Conservation (phyloP, 805 yeast genomes). For the Kregervanrija pseudodelftensis region DNA sequence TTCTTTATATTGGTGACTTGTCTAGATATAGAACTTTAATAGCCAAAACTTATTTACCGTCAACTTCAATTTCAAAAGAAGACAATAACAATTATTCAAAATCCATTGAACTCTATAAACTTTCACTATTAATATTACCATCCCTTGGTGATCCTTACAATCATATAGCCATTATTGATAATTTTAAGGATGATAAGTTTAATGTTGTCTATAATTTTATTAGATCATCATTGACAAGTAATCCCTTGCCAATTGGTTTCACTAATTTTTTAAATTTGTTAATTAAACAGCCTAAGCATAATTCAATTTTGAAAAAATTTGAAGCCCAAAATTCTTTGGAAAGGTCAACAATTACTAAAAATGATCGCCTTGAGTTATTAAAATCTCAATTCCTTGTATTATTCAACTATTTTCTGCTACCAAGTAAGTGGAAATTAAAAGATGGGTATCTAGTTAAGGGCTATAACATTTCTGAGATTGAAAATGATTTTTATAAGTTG, state of each 20-base stretch:
- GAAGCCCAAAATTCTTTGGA: constrained; percentile 20
- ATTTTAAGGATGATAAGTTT: constrained; percentile 41
- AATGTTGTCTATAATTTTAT: constrained; percentile 46
- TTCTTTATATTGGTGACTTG: constrained; percentile 50
- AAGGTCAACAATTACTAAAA: constrained; percentile 25
- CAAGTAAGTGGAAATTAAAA: constrained; percentile 31
- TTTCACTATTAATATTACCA: constrained; percentile 53
- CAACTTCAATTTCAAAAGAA: constrained; percentile 27
- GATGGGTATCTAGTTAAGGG: constrained; percentile 25
- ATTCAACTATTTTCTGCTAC: constrained; percentile 33
- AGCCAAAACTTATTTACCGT: constrained; percentile 36
- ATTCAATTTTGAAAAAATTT: constrained; percentile 22
- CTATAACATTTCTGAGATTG: constrained; percentile 23
- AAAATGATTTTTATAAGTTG: constrained; percentile 26
- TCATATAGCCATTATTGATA: constrained; percentile 50
- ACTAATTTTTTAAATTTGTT: constrained; percentile 35
- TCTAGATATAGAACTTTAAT: constrained; percentile 48
- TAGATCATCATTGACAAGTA: constrained; percentile 49
- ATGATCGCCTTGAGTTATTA: constrained; percentile 25
- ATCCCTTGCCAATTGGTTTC: constrained; percentile 40
- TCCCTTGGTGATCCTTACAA: constrained; percentile 62
- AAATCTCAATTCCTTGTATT: constrained; percentile 27
- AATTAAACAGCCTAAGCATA: constrained; percentile 29
- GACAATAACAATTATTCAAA: constrained; percentile 36
- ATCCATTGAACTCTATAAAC: constrained; percentile 40